These are phyloP conservation scores for Talaromyces sp. DNA, from an alignment of 2,329 filamentous ascomycete species.

Conservation along the genomic window DNA sequence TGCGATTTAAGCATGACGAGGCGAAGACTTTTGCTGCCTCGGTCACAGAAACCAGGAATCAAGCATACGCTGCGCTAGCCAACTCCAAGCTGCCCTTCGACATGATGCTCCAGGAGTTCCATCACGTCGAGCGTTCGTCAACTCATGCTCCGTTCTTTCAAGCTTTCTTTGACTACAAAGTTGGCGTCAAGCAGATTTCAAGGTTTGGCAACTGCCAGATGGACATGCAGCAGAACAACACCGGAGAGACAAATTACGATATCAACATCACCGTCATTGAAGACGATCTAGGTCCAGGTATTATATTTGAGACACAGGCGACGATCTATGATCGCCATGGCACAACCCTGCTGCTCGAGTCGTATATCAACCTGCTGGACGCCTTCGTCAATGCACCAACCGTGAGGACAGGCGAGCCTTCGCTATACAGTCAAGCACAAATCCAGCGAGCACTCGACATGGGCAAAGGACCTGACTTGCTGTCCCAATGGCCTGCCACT, in stretches of 20 bases:
- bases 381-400: slow-evolving; percentile 14
- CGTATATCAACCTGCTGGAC: slow-evolving; percentile 19
- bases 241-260: slow-evolving; percentile 25
- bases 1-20: slow-evolving; percentile 30
- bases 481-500: slow-evolving; percentile 28
- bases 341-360: slow-evolving; percentile 18
- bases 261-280: slow-evolving; percentile 36
- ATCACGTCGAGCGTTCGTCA: slow-evolving; percentile 32
- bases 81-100: slow-evolving; percentile 48
- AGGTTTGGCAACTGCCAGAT: background rate
- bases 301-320: slow-evolving; percentile 25
- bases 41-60: slow-evolving; percentile 20
- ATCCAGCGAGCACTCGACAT: slow-evolving; percentile 12
- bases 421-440: slow-evolving; percentile 12
- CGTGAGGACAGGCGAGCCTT: slow-evolving; percentile 15
- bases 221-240: slow-evolving; percentile 12
- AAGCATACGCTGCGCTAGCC: slow-evolving; percentile 31
- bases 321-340: slow-evolving; percentile 24
- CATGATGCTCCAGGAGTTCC: slow-evolving; percentile 41
- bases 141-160: slow-evolving; percentile 47
- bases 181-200: slow-evolving; percentile 18
- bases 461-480: slow-evolving; percentile 10
- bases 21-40: slow-evolving; percentile 25
- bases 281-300: slow-evolving; percentile 13
- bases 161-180: slow-evolving; percentile 44